phyloP scores from a whole-genome alignment of 2,329 filamentous ascomycete genomes.

The Fusarium fujikuroi region DNA sequence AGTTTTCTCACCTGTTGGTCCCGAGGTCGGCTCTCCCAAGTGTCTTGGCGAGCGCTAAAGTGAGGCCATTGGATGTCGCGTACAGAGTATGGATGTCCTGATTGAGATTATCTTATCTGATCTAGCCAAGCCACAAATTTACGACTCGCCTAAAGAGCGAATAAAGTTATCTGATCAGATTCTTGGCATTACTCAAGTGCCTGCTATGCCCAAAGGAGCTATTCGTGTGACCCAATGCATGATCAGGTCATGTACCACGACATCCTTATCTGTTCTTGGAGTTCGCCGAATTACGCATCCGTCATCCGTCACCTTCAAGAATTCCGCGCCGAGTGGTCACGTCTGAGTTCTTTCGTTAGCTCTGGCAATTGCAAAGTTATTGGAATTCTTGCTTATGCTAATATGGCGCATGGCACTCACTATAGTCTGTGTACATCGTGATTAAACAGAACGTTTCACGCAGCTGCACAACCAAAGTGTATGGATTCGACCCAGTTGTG shows the following conservation, averaged over 20 bases:
- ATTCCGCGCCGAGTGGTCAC: neutral
- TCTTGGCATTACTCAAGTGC: neutral
- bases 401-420: neutral
- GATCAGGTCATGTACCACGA: neutral
- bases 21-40: neutral
- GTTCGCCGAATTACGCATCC: too few species aligned
- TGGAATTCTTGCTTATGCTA: fast-evolving
- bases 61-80: neutral
- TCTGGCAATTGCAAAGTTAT: fast-evolving
- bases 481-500: too few species aligned
- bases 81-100: neutral
- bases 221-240: neutral
- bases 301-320: too few species aligned
- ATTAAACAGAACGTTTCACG: too few species aligned
- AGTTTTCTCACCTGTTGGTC: neutral
- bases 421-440: too few species aligned
- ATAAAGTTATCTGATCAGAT: neutral
- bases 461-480: too few species aligned
- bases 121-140: neutral
- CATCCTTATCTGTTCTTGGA: neutral
- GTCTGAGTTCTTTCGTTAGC: neutral
- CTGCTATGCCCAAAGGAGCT: neutral
- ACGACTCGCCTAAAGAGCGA: neutral
- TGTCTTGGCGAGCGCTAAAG: neutral
- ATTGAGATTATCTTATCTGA: constrained; percentile 4